phyloP scores from a whole-genome alignment of 1,284 basidiomycete species.

The Austroboletus novae-zelandiae region DNA sequence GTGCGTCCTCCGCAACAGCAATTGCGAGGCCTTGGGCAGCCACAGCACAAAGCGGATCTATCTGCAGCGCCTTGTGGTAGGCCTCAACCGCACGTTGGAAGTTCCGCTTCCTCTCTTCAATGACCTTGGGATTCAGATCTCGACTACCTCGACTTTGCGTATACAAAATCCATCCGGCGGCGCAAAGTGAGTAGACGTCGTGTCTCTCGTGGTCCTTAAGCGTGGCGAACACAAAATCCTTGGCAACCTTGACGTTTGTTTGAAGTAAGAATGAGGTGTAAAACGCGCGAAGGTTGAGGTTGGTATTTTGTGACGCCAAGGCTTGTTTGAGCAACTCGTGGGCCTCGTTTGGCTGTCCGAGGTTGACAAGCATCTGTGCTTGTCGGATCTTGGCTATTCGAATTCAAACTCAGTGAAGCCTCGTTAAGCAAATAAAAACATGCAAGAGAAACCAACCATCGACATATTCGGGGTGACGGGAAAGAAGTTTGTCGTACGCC shows the following conservation, averaged over 20 bases:
- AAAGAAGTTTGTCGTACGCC: constrained; percentile 81
- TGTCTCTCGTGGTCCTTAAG: constrained; percentile 81
- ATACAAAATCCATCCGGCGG: constrained; percentile 83
- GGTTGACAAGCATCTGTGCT: constrained; percentile 69
- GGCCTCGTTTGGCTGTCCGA: constrained; percentile 75
- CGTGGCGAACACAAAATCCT: constrained; percentile 83
- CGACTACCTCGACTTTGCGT: constrained; percentile 78
- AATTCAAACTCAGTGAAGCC: not conserved
- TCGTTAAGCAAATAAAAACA: not conserved
- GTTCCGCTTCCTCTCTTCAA: constrained; percentile 71
- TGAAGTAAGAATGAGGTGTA: constrained; percentile 89
- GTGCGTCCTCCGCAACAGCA: constrained; percentile 83
- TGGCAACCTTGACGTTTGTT: constrained; percentile 68
- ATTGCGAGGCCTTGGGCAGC: constrained; percentile 94
- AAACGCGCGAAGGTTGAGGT: constrained; percentile 81
- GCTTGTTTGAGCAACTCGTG: constrained; percentile 88
- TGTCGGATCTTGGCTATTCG: constrained; percentile 83
- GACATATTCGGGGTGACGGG: constrained; percentile 88
- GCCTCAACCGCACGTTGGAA: constrained; percentile 85
- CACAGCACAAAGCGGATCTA: constrained; percentile 82
- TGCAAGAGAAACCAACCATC: constrained; percentile 63
- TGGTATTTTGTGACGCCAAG: constrained; percentile 64
- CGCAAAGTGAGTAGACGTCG: constrained; percentile 89
- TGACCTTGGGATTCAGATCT: constrained; percentile 52
- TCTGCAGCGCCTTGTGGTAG: constrained; percentile 83